Evolutionary conservation across 768 basidiomycete genomes (phyloP).

Genomic region (Tubosaeta brunneosetosa): DNA sequence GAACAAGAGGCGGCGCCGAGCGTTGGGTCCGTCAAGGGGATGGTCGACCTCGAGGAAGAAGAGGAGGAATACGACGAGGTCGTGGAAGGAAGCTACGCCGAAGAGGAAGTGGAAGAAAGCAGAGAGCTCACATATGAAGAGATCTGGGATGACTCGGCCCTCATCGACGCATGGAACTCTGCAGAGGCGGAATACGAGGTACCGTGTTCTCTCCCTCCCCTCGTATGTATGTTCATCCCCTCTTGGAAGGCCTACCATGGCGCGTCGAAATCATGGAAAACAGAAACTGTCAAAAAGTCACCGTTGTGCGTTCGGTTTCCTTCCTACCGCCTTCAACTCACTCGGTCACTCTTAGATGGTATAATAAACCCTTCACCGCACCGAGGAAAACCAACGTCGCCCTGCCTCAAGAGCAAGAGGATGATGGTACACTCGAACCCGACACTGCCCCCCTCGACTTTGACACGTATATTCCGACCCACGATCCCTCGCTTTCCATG

Average conservation of each 20-base stretch:
- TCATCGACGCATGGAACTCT: constrained; percentile 81
- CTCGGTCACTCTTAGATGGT: constrained; percentile 52
- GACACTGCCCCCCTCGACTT: constrained; percentile 67
- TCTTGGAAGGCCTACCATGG: constrained; percentile 56
- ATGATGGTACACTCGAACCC: constrained; percentile 23
- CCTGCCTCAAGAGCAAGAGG: not conserved
- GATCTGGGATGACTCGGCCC: constrained; percentile 82
- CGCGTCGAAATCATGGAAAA: constrained; percentile 64
- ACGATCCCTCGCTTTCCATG: constrained; percentile 58
- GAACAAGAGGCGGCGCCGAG: constrained; percentile 13
- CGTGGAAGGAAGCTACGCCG: constrained; percentile 18
- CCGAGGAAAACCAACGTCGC: constrained; percentile 5
- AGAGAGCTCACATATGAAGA: constrained; percentile 66
- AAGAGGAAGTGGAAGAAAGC: constrained; percentile 48
- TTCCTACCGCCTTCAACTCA: not conserved
- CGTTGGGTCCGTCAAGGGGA: not conserved
- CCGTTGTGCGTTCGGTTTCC: constrained; percentile 50
- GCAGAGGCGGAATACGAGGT: constrained; percentile 79
- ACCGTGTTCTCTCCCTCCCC: not conserved
- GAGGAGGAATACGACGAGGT: constrained; percentile 20
- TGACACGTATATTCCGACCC: constrained; percentile 62
- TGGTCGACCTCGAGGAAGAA: constrained; percentile 9
- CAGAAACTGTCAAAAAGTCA: constrained; percentile 63
- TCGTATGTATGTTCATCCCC: not conserved
- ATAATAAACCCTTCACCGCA: constrained; percentile 50